These are phyloP conservation scores for Tylopilus vinaceipallidus DNA, from an alignment of 768 basidiomycete species.

Conservation along the genomic window DNA sequence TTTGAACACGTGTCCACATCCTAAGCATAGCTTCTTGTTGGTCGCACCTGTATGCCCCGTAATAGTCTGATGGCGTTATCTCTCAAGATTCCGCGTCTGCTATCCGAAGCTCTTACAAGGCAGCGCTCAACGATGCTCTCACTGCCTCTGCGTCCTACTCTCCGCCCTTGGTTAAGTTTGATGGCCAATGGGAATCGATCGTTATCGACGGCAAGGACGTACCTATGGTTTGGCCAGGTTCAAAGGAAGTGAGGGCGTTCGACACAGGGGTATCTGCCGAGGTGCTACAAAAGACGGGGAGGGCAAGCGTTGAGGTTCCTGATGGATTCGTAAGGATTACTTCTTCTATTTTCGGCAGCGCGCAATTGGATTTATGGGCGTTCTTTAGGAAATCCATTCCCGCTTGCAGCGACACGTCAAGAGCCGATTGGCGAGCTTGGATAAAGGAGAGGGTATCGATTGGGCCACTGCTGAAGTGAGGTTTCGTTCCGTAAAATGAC, in stretches of 20 bases:
- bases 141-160: slow-evolving; percentile 44
- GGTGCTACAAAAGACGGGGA: slow-evolving; percentile 56
- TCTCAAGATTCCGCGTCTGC: slow-evolving; percentile 45
- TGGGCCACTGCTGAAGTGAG: slow-evolving; percentile 87
- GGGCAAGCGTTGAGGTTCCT: slow-evolving; percentile 62
- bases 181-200: slow-evolving; percentile 60
- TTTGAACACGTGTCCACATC: background rate
- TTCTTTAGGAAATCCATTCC: slow-evolving; percentile 68
- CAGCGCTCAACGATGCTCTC: slow-evolving; percentile 62
- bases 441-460: slow-evolving; percentile 71
- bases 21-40: background rate
- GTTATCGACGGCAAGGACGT: slow-evolving; percentile 12
- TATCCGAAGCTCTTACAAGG: slow-evolving; percentile 58
- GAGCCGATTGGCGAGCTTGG: slow-evolving; percentile 66
- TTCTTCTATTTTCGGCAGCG: background rate
- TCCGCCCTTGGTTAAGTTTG: slow-evolving; percentile 54
- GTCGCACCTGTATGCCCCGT: background rate
- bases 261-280: slow-evolving; percentile 63
- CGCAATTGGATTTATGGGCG: background rate
- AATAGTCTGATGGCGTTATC: slow-evolving; percentile 39
- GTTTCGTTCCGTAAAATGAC: background rate
- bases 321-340: slow-evolving; percentile 57
- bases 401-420: slow-evolving; percentile 79
- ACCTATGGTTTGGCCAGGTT: slow-evolving; percentile 56
- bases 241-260: slow-evolving; percentile 51